Base-by-base conservation (phyloP, 768 basidiomycete species). In the Pleurotus platypus region DNA sequence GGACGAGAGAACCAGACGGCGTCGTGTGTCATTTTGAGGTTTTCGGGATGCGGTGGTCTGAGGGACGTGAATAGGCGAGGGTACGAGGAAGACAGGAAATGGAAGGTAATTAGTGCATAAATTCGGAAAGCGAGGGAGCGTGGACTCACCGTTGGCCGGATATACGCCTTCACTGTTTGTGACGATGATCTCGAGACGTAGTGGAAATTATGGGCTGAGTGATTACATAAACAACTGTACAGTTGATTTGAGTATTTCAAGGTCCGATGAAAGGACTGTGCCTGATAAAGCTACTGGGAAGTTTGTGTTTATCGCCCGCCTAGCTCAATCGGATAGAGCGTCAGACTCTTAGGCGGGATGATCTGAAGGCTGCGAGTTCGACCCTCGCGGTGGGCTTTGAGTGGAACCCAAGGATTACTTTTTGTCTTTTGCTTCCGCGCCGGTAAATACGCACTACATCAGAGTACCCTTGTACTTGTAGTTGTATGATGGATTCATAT, bases 1-100 rank as follows among this genome's bases (percentile, higher is more conserved):
- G 94, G 94, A 69, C 90, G 91, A 74, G 92, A 93, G 78, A 94
- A 94, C 94, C 94, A 97, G 78, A 97, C 87, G 67, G 93, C 89
- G 83, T 95, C 92, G 92, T 96, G 94, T 69, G 94, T 94, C 94
- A 96, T 93, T 78, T 83, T 87, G 58, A 56, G 54, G 62, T 62
- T 35, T 42, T 30, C 55, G 22, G 18, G 13, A 57, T 68, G 63
- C 61, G 58, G 57, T 60, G 60, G 57, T 56, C 61, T 56, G 39
- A 22, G 39, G 22, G 4, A 54, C 22, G 47, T 38, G 49, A 16
- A 16, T 57, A 18, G 54, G 51, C 40, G n/a, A 48, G 39, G 40
- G 39, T 37, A n/a, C n/a, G 15, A 48, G 20, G 47, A 26, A 12
- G 6, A 22, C 47, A 20, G 4, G 18, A n/a, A 15, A 20, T 6